Conservation (phyloP, 768 basidiomycete species). For the Dioszegia crocea region DNA sequence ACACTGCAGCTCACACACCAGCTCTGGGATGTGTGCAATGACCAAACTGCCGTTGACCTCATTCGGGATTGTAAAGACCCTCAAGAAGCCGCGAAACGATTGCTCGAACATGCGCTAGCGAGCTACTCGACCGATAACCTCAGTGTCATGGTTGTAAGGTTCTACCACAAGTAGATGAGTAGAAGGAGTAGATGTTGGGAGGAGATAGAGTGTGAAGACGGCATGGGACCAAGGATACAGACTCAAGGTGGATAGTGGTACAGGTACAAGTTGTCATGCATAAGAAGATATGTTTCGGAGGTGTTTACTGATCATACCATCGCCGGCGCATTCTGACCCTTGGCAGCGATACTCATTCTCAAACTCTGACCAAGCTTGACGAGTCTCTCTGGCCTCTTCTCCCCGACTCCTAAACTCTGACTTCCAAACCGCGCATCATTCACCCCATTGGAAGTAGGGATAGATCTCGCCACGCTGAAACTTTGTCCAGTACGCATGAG, state of each 20-base stretch:
- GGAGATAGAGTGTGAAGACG: background rate
- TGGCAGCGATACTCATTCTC: slow-evolving; percentile 14
- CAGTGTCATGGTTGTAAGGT: slow-evolving; percentile 80
- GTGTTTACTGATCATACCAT: background rate
- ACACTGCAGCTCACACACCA: slow-evolving; percentile 46
- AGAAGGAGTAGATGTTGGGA: background rate
- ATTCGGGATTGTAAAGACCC: slow-evolving; percentile 66
- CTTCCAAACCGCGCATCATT: background rate
- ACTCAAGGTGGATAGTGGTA: background rate
- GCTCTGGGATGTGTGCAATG: slow-evolving; percentile 95
- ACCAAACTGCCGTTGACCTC: slow-evolving; percentile 84
- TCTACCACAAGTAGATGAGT: slow-evolving; percentile 48
- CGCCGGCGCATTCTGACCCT: background rate
- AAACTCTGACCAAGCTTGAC: slow-evolving; percentile 29
- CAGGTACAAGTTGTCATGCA: slow-evolving; percentile 7
- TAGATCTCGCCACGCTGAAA: background rate
- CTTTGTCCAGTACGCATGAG: background rate
- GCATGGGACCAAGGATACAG: no score
- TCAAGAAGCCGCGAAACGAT: slow-evolving; percentile 69
- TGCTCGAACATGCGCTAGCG: slow-evolving; percentile 76
- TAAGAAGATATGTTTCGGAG: no score
- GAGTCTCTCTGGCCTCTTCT: slow-evolving; percentile 28
- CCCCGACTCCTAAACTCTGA: slow-evolving; percentile 11
- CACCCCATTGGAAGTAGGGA: background rate
- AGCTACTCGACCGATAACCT: slow-evolving; percentile 94